A percentile compares a stretch with the other conserved stretches of the same genome.
Conservation (phyloP, 2,329 filamentous ascomycete species). For the Hypocreales sp. region DNA sequence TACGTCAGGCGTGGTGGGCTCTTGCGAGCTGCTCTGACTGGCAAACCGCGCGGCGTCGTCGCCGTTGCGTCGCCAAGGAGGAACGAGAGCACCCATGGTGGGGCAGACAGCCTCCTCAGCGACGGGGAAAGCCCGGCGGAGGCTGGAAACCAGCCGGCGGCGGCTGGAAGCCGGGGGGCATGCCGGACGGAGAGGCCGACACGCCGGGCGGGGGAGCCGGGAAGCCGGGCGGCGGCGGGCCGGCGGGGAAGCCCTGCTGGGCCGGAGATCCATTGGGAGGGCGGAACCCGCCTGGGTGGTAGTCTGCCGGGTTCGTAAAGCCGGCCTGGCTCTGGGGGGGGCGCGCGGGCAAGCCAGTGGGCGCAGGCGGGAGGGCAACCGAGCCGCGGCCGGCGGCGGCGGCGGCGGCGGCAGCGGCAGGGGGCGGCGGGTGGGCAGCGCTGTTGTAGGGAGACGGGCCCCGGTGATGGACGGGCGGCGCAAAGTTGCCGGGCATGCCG, state of each 20-base stretch:
- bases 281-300: constrained; percentile 27
- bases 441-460: constrained; percentile 18
- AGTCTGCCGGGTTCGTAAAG: constrained; percentile 31
- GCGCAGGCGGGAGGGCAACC: constrained; percentile 29
- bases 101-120: too few relatives aligned
- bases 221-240: constrained; percentile 24
- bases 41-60: too few relatives aligned
- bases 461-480: constrained; percentile 14
- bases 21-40: too few relatives aligned
- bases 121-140: constrained; percentile 21
- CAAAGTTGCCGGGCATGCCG: constrained; percentile 22
- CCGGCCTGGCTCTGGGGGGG: constrained; percentile 29
- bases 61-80: too few relatives aligned
- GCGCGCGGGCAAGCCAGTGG: constrained; percentile 32
- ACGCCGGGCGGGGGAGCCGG: constrained; percentile 18
- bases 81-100: too few relatives aligned
- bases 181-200: constrained; percentile 19
- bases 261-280: constrained; percentile 21
- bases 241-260: constrained; percentile 21
- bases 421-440: constrained; percentile 9
- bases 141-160: constrained; percentile 27
- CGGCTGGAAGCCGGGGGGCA: constrained; percentile 29
- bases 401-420: constrained; percentile 9
- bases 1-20: too few relatives aligned
- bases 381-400: constrained; percentile 13